Evolutionary conservation across 768 basidiomycete genomes (phyloP), one percentile per base, ranked within the genome.

Genomic region (Lactarius trivialis): DNA sequence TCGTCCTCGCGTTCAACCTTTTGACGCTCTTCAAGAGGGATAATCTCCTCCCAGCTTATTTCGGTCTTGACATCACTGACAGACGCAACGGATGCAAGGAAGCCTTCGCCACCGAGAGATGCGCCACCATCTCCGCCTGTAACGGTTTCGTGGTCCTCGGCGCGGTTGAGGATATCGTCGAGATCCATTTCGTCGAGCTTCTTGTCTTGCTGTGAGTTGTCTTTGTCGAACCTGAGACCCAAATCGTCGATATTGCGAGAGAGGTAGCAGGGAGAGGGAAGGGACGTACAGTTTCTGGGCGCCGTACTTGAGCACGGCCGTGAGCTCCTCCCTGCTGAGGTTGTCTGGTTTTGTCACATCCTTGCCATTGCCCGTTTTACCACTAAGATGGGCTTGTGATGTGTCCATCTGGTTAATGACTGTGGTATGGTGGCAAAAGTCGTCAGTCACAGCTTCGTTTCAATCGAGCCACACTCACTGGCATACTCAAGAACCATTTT

Each of bases 351-450:
- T 93, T 64, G 80, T 75, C 24, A 82, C 73, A 55, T 91, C 89
- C 71, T 88, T 90, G 60, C 74, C 74, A 33, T 73, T 75, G 21
- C 82, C 81, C 19, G 58, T 60, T 70, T 93, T 93, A 60, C 89
- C 88, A 71, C 92, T 88, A 57, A 99, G 85, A 75, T 98, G 92
- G 48, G 92, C 91, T 67, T 98, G 97, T 45, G 95, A 94, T 26
- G 97, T 99, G 76, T 99, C 97, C 91, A 98, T 97, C 76, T 98
- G 96, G 76, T 98, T 97, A 79, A 99, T 98, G 78, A 99, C 94
- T 97, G 73, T 54, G 21, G 65, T 24, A 34, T 34, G 34, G 63
- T 28, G 33, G 17, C 15, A 24, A 50, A 21, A 19, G 2, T 48
- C 26, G 41, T 63, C 30, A 63, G 52, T 26, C 26, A 57, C 43